Base-by-base conservation (phyloP, 73 alveolate genomes). In the Paramecium sexaurelia region DNA sequence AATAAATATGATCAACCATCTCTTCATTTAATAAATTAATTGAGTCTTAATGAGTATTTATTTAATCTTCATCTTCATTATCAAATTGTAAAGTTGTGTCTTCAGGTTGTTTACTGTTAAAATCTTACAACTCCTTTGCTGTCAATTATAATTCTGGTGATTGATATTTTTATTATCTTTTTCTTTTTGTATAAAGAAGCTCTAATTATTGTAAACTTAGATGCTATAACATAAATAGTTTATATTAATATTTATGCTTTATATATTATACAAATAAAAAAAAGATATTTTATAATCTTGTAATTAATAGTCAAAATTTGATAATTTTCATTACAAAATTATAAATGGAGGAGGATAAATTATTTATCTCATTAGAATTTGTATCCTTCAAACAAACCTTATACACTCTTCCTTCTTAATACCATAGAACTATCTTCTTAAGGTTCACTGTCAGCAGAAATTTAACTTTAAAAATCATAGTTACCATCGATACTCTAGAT, bases 341-440 rank as follows among this genome's bases (percentile, higher is more conserved):
- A 51, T 51, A 51, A 51, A 17, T 51, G 67, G 66, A 51, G 67
- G 29, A 51, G 22, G 67, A 51, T 20, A 51, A n/a, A 78, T 41
- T 39, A 41, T 19, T 6, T 26, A 29, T 32, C 7, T 78, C 90
- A 78, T 43, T 78, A 22, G 55, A 78, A 78, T 33, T 78, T 78
- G 47, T 78, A 78, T 45, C 90, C 86, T 36, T 78, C 90, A 45
- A 78, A 78, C 41, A 78, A 78, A 5, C 73, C 43, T 78, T 78
- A 33, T 5, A 78, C 90, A 43, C 90, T 78, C 32, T 78, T 78
- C 43, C 90, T 78, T 43, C 90, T 37, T 41, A 78, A 40, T 40
- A 78, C 33, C 73, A 43, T 24, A 2, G 45, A 20, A 26, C 90
- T 43, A 27, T 78, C 90, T 41, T 78, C 90, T 78, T 45, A 45